A percentile compares a stretch with the other conserved stretches of the same genome.
Evolutionary conservation across 305 asterid genomes (phyloP).

Genomic region (Fraxinus platypoda): DNA sequence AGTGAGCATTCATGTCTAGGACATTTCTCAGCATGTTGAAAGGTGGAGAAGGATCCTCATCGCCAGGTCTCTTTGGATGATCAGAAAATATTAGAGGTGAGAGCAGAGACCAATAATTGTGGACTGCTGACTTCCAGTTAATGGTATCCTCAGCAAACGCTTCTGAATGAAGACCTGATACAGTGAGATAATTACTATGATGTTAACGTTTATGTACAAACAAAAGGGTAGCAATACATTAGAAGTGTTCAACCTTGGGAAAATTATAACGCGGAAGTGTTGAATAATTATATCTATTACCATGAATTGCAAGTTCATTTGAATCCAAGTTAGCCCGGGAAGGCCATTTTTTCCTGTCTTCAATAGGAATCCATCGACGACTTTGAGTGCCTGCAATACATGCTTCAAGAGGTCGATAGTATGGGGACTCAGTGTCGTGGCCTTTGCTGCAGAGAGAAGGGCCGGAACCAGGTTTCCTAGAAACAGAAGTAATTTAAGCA

Average conservation of each 20-base stretch:
- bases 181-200: constrained; percentile 10
- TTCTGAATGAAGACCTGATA: constrained; percentile 58
- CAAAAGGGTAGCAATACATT: not conserved
- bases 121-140: constrained; percentile 76
- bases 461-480: constrained; percentile 67
- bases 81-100: constrained; percentile 96
- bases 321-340: constrained; percentile 59
- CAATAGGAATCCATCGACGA: constrained; percentile 85
- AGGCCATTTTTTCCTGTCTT: constrained; percentile 84
- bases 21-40: constrained; percentile 99
- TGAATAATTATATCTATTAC: constrained; percentile 37
- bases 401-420: constrained; percentile 77
- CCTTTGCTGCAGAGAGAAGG: constrained; percentile 75
- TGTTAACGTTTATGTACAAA: not conserved
- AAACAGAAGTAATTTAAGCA: constrained; percentile 26
- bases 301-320: constrained; percentile 67
- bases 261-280: not conserved
- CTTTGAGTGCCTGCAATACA: constrained; percentile 92
- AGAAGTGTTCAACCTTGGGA: not conserved
- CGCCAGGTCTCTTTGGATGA: constrained; percentile 99
- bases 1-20: constrained; percentile 89
- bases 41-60: constrained; percentile 99
- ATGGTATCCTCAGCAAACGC: constrained; percentile 72
- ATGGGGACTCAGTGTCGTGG: constrained; percentile 82
- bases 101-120: constrained; percentile 89